Conservation (phyloP, 495 filamentous ascomycete species). For the Geopyxis carbonaria region DNA sequence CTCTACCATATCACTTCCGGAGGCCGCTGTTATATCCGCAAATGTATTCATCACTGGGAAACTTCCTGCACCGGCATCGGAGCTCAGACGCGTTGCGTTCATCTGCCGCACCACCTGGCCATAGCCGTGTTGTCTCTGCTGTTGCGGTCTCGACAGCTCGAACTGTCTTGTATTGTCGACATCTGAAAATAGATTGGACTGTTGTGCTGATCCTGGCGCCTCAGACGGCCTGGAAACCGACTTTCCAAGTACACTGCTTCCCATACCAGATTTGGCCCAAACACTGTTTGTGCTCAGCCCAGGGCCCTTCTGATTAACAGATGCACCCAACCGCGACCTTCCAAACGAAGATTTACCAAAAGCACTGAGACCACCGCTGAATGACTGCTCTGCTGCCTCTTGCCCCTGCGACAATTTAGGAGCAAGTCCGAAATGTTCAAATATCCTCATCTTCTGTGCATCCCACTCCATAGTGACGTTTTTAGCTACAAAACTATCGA, state of each 20-base stretch:
- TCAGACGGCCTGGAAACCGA: conserved; percentile 6
- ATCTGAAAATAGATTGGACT: conserved; percentile 18
- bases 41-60: conserved; percentile 22
- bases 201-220: neutral
- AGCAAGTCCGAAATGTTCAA: conserved; percentile 86
- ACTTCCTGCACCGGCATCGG: conserved; percentile 9
- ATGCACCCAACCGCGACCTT: conserved; percentile 12
- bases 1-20: conserved; percentile 23
- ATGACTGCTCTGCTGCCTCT: conserved; percentile 28
- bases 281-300: conserved; percentile 16
- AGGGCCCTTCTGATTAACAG: conserved; percentile 13
- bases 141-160: conserved; percentile 19
- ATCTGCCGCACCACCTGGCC: conserved; percentile 15
- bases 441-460: conserved; percentile 73
- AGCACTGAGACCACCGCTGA: conserved; percentile 23
- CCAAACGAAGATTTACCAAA: conserved; percentile 40
- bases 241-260: conserved; percentile 17
- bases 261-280: conserved; percentile 21
- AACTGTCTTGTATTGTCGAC: conserved; percentile 20
- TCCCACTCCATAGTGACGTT: conserved; percentile 94
- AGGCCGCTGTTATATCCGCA: conserved; percentile 19
- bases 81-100: conserved; percentile 19
- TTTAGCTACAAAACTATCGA: conserved; percentile 82
- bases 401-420: conserved; percentile 34
- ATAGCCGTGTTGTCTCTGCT: conserved; percentile 20